Base-by-base conservation (phyloP, 2,329 filamentous ascomycete species). In the Ophiostoma triangulosporum region DNA sequence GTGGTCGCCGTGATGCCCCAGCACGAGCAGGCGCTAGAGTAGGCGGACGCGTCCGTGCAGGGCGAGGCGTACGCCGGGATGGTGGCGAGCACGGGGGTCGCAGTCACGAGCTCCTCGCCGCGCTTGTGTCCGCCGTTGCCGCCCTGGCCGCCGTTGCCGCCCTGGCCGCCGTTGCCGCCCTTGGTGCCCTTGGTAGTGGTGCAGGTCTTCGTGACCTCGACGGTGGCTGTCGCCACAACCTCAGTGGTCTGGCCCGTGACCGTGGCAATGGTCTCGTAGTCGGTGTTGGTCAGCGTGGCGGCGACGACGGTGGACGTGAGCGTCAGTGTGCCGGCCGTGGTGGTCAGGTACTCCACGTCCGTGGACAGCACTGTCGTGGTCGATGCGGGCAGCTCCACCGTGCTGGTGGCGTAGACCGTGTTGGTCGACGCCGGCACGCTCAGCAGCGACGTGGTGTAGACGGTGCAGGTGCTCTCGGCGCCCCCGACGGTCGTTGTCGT, bases 1-100 rank as follows among this genome's bases (percentile, higher is more conserved):
- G 48, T 58, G n/a, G 36, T 36, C 6, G 38, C 56, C 3, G 53
- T 56, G 36, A 63, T 58, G 29, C 64, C 63, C 27, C 58, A 60
- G 58, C 64, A 65, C 1, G 59, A 61, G 57, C 64, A 65, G 6
- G 63, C 64, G 54, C 59, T 62, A 11, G 57, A 54, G 57, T 63
- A 65, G 7, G 43, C 45, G 20, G 51, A 57, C 0, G 52, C 35
- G 35, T 57, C 50, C 4, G 51, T 43, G 60, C 64, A 65, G 11
- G 58, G 50, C 2, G 58, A 57, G 6, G 64, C 64, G 52, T 65
- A 65, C 7, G 22, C 20, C 15, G 54, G 54, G 12, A 55, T 12
- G 24, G 45, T 48, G 45, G 45, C 17, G 3, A 31, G 12, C 17
- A 24, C 48, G 6, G 48, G 5, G 17, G 17, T 22, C 7, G n/a